These are phyloP conservation scores for Kingdonia uniflora DNA, from an alignment of 164 flowering plant genomes.

Conservation along the genomic window DNA sequence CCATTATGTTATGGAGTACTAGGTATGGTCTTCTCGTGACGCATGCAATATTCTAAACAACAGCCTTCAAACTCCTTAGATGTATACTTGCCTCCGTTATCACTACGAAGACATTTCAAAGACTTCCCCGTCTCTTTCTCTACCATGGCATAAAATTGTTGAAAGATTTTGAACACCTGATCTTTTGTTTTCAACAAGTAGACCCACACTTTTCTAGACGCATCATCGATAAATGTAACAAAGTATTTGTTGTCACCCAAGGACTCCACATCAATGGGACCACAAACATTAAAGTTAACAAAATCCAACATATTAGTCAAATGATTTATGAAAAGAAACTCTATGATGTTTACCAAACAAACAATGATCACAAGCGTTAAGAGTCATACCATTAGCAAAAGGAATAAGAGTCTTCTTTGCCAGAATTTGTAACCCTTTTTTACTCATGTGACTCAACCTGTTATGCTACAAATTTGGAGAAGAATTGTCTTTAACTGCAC, in stretches of 20 bases:
- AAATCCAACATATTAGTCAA: not conserved
- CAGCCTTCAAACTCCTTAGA: not conserved
- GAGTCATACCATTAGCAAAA: not conserved
- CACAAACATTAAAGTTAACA: slow-evolving; percentile 4
- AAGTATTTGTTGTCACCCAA: not conserved
- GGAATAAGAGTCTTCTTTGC: not conserved
- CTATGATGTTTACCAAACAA: not conserved
- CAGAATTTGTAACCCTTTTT: slow-evolving; percentile 3
- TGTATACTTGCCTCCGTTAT: slow-evolving; percentile 2
- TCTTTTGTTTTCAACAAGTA: not conserved
- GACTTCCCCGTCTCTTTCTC: not conserved
- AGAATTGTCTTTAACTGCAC: not conserved
- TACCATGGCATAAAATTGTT: not conserved
- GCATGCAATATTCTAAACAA: not conserved
- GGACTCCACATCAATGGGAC: not conserved
- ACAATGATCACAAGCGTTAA: not conserved
- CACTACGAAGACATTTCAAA: not conserved
- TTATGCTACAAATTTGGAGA: not conserved
- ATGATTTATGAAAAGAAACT: not conserved
- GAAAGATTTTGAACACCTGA: not conserved
- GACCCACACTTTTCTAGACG: not conserved
- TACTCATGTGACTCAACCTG: slow-evolving; percentile 2
- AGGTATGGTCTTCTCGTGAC: not conserved
- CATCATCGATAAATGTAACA: slow-evolving; percentile 2
- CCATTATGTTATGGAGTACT: no score